Conservation (phyloP, 176 grass and related monocot genomes). For the Paspalum notatum region DNA sequence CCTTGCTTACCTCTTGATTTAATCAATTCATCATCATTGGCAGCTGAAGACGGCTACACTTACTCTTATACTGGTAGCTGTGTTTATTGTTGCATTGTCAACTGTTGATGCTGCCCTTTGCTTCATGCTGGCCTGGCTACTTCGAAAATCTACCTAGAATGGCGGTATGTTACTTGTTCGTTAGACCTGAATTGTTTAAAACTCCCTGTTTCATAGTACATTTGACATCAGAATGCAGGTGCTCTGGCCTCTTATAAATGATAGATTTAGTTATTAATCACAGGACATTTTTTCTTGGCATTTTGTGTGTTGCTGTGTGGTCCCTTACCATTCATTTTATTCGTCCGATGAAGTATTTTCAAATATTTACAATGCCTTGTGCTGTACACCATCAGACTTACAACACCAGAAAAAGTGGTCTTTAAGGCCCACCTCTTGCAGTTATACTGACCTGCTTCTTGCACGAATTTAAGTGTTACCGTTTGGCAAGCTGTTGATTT, state of each 20-base stretch:
- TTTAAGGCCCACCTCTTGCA: conserved; percentile 22
- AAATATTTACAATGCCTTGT: conserved; percentile 13
- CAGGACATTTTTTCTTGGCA: conserved; percentile 1
- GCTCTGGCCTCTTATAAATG: background rate
- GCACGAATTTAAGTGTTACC: background rate
- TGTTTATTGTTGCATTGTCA: conserved; percentile 83
- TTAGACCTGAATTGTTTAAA: background rate
- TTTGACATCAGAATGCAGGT: conserved; percentile 2
- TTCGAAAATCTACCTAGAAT: conserved; percentile 73
- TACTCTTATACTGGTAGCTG: conserved; percentile 73
- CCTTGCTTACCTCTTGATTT: conserved; percentile 21
- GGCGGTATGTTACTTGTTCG: conserved; percentile 42
- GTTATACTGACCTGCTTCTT: background rate
- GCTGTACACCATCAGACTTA: conserved; percentile 4
- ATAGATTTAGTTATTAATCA: conserved; percentile 19
- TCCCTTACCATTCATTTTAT: conserved; percentile 20
- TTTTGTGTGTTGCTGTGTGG: background rate
- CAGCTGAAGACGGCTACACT: conserved; percentile 81
- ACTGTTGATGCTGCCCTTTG: conserved; percentile 80
- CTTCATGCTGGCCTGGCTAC: conserved; percentile 75
- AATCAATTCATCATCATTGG: conserved; percentile 30
- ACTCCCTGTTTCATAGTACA: conserved; percentile 22
- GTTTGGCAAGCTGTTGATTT: background rate
- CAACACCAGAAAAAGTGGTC: conserved; percentile 22
- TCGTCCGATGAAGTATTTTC: conserved; percentile 19